These are phyloP conservation scores for Thecaphora thlaspeos DNA, from an alignment of 1,284 basidiomycete genomes.

Conservation along the genomic window DNA sequence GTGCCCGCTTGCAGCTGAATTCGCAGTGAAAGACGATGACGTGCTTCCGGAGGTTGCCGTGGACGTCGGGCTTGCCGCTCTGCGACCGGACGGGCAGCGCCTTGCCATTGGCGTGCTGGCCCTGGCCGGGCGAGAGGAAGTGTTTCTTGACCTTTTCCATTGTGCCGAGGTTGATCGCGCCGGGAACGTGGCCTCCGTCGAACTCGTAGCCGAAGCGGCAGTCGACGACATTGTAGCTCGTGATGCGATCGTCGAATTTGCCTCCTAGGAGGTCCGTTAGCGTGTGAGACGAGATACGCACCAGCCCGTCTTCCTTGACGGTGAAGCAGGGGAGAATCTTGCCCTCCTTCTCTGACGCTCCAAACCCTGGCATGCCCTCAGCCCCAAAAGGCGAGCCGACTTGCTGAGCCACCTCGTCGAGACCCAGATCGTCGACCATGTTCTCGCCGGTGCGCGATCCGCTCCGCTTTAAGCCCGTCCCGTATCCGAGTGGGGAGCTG, in stretches of 20 bases:
- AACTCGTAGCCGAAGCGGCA: constrained; percentile 98
- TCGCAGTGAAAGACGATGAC: constrained; percentile 97
- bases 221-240: constrained; percentile 69
- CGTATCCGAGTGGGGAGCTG: constrained; percentile 46
- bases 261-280: constrained; percentile 47
- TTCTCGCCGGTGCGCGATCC: constrained; percentile 20
- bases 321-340: constrained; percentile 92
- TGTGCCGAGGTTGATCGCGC: constrained; percentile 90
- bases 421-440: constrained; percentile 27
- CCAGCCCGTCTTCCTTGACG: constrained; percentile 89
- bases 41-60: constrained; percentile 66
- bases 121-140: constrained; percentile 65
- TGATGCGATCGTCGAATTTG: constrained; percentile 44
- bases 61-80: constrained; percentile 66
- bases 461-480: constrained; percentile 37
- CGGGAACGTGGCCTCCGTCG: constrained; percentile 84
- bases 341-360: constrained; percentile 63
- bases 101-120: constrained; percentile 58
- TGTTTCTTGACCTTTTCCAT: constrained; percentile 76
- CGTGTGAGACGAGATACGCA: constrained; percentile 80
- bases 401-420: constrained; percentile 12
- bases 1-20: constrained; percentile 90
- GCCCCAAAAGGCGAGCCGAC: constrained; percentile 22
- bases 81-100: constrained; percentile 61
- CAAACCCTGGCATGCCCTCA: constrained; percentile 47